These are phyloP conservation scores for Hibiscus trionum DNA, from an alignment of 345 rosid genomes.

Conservation along the genomic window DNA sequence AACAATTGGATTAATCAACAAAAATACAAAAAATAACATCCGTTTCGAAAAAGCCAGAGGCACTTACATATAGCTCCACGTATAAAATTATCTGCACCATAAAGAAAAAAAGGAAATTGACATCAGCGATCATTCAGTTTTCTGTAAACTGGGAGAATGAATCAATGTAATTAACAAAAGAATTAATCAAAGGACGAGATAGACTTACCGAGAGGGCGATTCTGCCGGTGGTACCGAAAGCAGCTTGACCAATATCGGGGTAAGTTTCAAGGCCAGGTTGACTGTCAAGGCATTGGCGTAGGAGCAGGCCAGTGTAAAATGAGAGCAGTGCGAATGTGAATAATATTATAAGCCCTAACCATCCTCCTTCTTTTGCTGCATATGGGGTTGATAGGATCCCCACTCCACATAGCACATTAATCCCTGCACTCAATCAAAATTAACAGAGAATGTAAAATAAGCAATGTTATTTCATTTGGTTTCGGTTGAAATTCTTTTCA, in stretches of 20 bases:
- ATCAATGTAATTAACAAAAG: too few relatives aligned
- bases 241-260: slow-evolving; percentile 94
- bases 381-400: slow-evolving; percentile 87
- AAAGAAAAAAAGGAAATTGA: background rate
- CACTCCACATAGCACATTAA: slow-evolving; percentile 94
- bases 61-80: slow-evolving; percentile 84
- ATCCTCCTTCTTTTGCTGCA: slow-evolving; percentile 95
- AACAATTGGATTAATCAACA: background rate
- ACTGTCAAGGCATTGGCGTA: slow-evolving; percentile 82
- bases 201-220: slow-evolving; percentile 61
- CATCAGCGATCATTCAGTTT: background rate
- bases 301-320: slow-evolving; percentile 77
- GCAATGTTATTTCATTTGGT: too few relatives aligned
- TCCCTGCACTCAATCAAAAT: slow-evolving; percentile 37
- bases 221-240: slow-evolving; percentile 71
- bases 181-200: background rate
- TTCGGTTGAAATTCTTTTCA: too few relatives aligned
- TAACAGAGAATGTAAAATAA: background rate
- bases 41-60: slow-evolving; percentile 18
- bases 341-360: slow-evolving; percentile 67
- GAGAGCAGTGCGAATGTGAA: slow-evolving; percentile 63
- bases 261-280: slow-evolving; percentile 81
- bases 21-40: background rate
- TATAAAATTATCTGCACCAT: slow-evolving; percentile 67
- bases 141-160: too few relatives aligned